Conservation (phyloP, 108 stramenopile species). For the Skeletonema menzelii region DNA sequence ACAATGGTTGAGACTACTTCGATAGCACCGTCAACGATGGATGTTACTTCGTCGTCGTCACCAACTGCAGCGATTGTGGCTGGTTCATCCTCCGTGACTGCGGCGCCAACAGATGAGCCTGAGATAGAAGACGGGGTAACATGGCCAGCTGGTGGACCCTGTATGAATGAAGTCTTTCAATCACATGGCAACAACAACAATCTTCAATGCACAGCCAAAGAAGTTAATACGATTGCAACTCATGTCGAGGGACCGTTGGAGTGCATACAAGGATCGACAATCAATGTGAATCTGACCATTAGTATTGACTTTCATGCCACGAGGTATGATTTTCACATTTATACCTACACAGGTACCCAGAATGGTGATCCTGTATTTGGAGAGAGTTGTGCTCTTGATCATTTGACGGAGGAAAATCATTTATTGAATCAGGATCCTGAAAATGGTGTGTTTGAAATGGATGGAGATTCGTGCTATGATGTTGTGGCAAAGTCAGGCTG, state of each 20-base stretch:
- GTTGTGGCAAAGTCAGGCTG: conserved; percentile 4
- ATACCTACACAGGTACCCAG: conserved; percentile 2
- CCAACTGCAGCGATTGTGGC: neutral
- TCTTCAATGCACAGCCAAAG: conserved; percentile 12
- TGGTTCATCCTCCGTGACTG: neutral
- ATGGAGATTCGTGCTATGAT: conserved; percentile 14
- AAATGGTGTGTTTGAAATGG: conserved; percentile 5
- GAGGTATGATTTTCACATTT: conserved; percentile 5
- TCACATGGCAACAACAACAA: neutral
- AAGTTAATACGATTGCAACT: neutral
- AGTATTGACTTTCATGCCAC: conserved; percentile 12
- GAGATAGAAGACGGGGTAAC: neutral
- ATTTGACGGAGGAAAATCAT: neutral
- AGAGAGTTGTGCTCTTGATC: conserved; percentile 5
- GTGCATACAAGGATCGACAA: neutral
- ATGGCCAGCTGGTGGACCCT: neutral
- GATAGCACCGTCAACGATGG: no score
- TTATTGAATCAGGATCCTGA: neutral
- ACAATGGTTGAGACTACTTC: no score
- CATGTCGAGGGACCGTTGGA: neutral
- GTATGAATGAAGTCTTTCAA: conserved; percentile 8
- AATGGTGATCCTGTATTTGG: conserved; percentile 10
- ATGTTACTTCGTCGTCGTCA: no score
- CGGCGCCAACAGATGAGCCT: neutral
- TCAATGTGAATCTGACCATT: conserved; percentile 1